Conservation (phyloP, 768 basidiomycete species). For the Russula brevipes region DNA sequence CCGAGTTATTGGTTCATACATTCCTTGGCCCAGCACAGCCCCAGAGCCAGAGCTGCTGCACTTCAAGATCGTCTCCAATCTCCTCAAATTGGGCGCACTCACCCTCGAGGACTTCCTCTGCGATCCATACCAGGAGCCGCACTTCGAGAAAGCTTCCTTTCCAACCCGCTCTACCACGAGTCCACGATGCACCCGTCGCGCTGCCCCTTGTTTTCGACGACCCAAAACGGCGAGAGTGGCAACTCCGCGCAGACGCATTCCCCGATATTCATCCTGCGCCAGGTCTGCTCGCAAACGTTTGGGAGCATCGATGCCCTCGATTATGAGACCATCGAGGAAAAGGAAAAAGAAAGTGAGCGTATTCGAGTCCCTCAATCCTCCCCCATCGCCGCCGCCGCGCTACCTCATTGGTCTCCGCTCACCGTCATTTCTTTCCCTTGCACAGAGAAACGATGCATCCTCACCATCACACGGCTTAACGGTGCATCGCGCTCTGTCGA, state of each 20-base stretch:
- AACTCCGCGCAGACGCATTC: no score
- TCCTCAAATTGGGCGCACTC: constrained; percentile 22
- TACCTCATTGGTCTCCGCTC: not conserved
- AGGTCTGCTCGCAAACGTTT: no score
- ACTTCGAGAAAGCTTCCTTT: constrained; percentile 7
- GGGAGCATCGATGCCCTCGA: constrained; percentile 26
- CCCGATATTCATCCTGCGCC: no score
- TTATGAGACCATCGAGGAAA: constrained; percentile 26
- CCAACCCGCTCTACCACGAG: constrained; percentile 18
- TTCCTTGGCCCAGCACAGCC: no score
- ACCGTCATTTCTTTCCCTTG: no score
- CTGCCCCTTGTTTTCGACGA: constrained; percentile 1
- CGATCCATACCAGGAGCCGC: constrained; percentile 18
- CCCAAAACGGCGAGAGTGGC: constrained; percentile 4
- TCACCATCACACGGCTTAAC: constrained; percentile 55
- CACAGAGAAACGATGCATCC: constrained; percentile 53
- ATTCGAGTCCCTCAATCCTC: not conserved
- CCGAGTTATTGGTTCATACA: no score
- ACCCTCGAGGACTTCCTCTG: constrained; percentile 15
- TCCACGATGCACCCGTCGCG: constrained; percentile 8
- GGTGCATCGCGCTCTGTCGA: constrained; percentile 47
- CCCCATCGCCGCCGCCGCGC: not conserved
- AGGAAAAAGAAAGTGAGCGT: constrained; percentile 18
- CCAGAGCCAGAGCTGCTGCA: not conserved
- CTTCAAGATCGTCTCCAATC: constrained; percentile 8